Evolutionary conservation across 2,329 filamentous ascomycete species (phyloP).

Genomic region (Teratosphaeria gauchensis): DNA sequence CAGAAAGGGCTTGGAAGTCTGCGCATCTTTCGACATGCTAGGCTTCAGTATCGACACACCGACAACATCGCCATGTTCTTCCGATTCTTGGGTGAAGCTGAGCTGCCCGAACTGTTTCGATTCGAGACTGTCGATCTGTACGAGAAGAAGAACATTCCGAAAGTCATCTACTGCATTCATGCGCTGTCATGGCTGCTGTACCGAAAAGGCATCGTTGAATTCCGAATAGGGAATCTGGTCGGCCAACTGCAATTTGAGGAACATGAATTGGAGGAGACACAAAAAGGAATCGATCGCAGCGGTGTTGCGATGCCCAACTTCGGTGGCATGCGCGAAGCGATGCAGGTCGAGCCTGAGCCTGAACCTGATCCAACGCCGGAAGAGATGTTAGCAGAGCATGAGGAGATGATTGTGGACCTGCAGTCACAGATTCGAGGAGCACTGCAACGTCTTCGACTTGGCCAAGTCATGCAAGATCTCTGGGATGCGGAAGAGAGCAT

Average conservation of each 20-base stretch:
- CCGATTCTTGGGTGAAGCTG: constrained; percentile 80
- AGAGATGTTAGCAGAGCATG: constrained; percentile 70
- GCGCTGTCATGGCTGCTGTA: constrained; percentile 95
- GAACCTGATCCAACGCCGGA: constrained; percentile 76
- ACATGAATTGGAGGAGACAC: constrained; percentile 91
- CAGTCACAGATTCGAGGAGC: constrained; percentile 83
- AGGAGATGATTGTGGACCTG: constrained; percentile 62
- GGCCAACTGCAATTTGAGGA: constrained; percentile 96
- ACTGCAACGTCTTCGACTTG: constrained; percentile 64
- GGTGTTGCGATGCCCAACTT: constrained; percentile 96
- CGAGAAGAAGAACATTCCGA: constrained; percentile 99
- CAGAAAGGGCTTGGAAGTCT: constrained; percentile 21
- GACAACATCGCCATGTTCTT: constrained; percentile 98
- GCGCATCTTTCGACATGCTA: constrained; percentile 76
- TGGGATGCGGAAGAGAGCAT: constrained; percentile 78
- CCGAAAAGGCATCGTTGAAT: constrained; percentile 87
- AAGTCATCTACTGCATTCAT: constrained; percentile 98
- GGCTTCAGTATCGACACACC: constrained; percentile 86
- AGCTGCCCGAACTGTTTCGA: constrained; percentile 87
- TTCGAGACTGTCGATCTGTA: constrained; percentile 97
- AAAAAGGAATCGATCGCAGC: constrained; percentile 92
- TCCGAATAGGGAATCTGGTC: constrained; percentile 91
- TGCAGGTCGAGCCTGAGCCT: constrained; percentile 72
- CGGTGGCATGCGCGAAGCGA: constrained; percentile 91
- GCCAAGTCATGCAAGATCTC: constrained; percentile 73